A percentile compares a stretch with the other conserved stretches of the same genome.
These are phyloP conservation scores for Torulaspora gathmanii DNA, from an alignment of 805 yeast genomes.

Conservation along the genomic window DNA sequence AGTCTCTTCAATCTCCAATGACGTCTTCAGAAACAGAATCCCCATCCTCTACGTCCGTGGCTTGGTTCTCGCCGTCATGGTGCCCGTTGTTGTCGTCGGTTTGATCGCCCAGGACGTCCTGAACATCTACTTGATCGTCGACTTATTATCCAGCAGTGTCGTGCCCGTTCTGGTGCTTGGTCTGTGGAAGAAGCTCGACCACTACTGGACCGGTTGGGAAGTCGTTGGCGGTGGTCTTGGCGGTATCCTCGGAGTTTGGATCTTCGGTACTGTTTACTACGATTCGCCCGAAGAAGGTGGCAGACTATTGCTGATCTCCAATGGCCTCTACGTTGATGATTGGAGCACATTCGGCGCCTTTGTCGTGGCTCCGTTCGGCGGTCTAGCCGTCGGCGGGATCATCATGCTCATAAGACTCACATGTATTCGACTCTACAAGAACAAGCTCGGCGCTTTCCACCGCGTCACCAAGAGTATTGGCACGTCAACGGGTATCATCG, in stretches of 20 bases:
- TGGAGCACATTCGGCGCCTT: slow-evolving; percentile 97
- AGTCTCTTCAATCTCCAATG: slow-evolving; percentile 85
- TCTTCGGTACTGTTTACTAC: slow-evolving; percentile 80
- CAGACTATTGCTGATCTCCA: slow-evolving; percentile 62
- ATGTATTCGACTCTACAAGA: slow-evolving; percentile 19
- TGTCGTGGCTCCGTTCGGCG: slow-evolving; percentile 83
- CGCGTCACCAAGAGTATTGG: slow-evolving; percentile 7
- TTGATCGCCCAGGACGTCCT: slow-evolving; percentile 77
- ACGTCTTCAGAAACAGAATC: slow-evolving; percentile 77
- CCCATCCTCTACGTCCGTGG: slow-evolving; percentile 61
- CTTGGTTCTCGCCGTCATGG: slow-evolving; percentile 68
- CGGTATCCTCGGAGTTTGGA: slow-evolving; percentile 71
- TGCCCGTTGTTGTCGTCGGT: slow-evolving; percentile 86
- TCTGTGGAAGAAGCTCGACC: slow-evolving; percentile 56
- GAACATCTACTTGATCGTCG: slow-evolving; percentile 86
- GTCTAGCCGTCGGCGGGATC: slow-evolving; percentile 53
- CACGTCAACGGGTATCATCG: slow-evolving; percentile 12
- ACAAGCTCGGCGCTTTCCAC: slow-evolving; percentile 8
- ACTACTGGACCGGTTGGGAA: slow-evolving; percentile 69
- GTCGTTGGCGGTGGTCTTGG: slow-evolving; percentile 80
- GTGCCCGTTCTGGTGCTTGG: slow-evolving; percentile 84
- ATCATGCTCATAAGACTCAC: slow-evolving; percentile 48
- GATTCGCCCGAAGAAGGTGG: slow-evolving; percentile 72
- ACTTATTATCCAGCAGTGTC: slow-evolving; percentile 78
- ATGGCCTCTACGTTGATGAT: slow-evolving; percentile 75